Evolutionary conservation across 2,329 filamentous ascomycete genomes (phyloP).

Genomic region (Tolypocladium sp.): DNA sequence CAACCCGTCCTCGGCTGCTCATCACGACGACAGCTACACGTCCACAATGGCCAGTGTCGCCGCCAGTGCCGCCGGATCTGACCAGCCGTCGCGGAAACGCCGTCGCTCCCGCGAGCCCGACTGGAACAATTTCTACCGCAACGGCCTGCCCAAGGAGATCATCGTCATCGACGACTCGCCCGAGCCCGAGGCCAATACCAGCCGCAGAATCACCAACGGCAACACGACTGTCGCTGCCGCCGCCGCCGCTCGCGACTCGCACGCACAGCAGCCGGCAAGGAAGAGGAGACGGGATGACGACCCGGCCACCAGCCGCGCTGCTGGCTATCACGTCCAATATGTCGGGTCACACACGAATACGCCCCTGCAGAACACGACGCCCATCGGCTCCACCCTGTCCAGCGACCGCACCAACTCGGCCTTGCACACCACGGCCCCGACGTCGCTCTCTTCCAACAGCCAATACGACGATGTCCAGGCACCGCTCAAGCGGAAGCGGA

Average conservation of each 20-base stretch:
- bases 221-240: conserved; percentile 18
- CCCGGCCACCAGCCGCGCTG: conserved; percentile 37
- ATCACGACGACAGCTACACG: conserved; percentile 9
- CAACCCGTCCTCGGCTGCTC: conserved; percentile 13
- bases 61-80: conserved; percentile 16
- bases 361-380: conserved; percentile 56
- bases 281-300: conserved; percentile 60
- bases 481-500: conserved; percentile 88
- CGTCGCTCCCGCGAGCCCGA: conserved; percentile 58
- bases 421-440: conserved; percentile 79
- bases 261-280: conserved; percentile 52
- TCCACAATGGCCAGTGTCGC: conserved; percentile 14
- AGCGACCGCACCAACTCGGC: conserved; percentile 76
- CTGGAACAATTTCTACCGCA: conserved; percentile 75
- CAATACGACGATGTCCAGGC: conserved; percentile 56
- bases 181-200: conserved; percentile 38
- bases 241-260: conserved; percentile 13
- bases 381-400: conserved; percentile 63
- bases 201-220: conserved; percentile 28
- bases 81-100: conserved; percentile 35
- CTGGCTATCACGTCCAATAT: conserved; percentile 63
- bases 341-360: conserved; percentile 65
- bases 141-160: conserved; percentile 74
- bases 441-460: conserved; percentile 58
- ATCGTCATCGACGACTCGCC: conserved; percentile 77